Evolutionary conservation across 1,284 basidiomycete species (phyloP), one percentile per base, ranked within the genome.

Genomic region (Takashimella tepidaria): DNA sequence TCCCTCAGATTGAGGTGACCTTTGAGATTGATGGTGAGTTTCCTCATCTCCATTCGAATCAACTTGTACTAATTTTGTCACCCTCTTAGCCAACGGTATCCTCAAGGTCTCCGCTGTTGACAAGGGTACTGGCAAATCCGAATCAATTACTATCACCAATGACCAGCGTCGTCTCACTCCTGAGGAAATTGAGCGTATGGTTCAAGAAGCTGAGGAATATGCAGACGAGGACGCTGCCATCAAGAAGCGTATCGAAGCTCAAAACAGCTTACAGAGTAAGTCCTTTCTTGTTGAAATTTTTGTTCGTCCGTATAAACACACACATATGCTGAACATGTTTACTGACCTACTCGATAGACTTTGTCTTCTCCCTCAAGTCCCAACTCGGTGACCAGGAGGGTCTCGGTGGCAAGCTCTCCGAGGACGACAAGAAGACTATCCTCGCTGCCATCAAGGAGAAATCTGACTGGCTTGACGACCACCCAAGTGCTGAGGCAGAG

Each of bases 1-100:
- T 93, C 49, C 92, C 91, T 66, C 92, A 95, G 66, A 92, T 95
- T 55, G 92, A 95, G 77, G 92, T 96, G 54, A 86, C 87, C 21
- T 95, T 95, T 73, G 91, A 95, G 79, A 88, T 95, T 73, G 91
- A 95, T 69, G 87, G 67, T 68, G 47, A 62, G 63, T 58, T 26
- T 55, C n/a, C n/a, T n/a, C n/a, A 1, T 53, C 60, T 44, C 56
- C 54, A 57, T 59, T 20, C 26, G n/a, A n/a, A n/a, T n/a, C n/a
- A 16, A 16, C 10, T 8, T 37, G 10, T 8, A 37, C 31, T 8
- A 37, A 16, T 8, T 37, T 8, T 8, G 31, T 16, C 16, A 16
- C 8, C 31, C 10, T 19, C 12, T n/a, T 44, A 67, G 73, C 88
- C 68, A 92, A 92, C 73, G 89, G 89, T 81, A 91, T 89, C 70